A percentile compares a stretch with the other conserved stretches of the same genome.
Evolutionary conservation across 1,139 yeast species (phyloP).

Genomic region (Nematodospora anomalae): DNA sequence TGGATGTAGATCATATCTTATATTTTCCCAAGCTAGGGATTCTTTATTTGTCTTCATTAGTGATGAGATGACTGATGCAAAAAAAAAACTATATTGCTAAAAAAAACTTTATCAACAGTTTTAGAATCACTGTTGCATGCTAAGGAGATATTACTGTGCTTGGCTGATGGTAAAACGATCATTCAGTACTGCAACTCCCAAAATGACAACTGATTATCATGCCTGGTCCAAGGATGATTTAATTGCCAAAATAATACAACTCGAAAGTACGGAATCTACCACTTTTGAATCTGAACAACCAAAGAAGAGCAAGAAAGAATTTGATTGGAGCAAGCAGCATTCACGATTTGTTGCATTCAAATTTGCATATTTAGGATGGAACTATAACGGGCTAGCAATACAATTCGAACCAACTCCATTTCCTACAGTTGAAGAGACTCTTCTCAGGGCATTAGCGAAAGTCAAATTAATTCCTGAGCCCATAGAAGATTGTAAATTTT

Average conservation of each 20-base stretch:
- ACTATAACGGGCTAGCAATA: constrained; percentile 84
- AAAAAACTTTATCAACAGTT: constrained; percentile 2
- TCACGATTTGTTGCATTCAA: constrained; percentile 73
- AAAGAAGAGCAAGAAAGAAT: constrained; percentile 40
- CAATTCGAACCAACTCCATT: constrained; percentile 75
- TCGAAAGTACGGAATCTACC: too few species aligned
- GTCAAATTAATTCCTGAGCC: constrained; percentile 65
- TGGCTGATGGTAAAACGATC: constrained; percentile 30
- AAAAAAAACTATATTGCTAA: constrained; percentile 8
- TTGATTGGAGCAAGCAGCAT: constrained; percentile 69
- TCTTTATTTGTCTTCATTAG: constrained; percentile 32
- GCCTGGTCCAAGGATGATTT: constrained; percentile 56
- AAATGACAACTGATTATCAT: constrained; percentile 29
- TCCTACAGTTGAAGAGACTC: constrained; percentile 83
- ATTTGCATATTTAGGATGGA: constrained; percentile 92
- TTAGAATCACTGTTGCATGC: constrained; percentile 3
- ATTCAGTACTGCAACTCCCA: constrained; percentile 11
- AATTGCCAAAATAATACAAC: constrained; percentile 44
- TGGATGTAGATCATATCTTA: constrained; percentile 38
- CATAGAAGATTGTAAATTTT: constrained; percentile 67
- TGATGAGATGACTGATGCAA: constrained; percentile 10
- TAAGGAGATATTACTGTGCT: constrained; percentile 4
- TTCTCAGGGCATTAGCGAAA: constrained; percentile 67
- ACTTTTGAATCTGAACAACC: constrained; percentile 6
- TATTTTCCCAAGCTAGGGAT: constrained; percentile 41